phyloP scores from a whole-genome alignment of 2,329 filamentous ascomycete species.

The Penicillium brasilianum region DNA sequence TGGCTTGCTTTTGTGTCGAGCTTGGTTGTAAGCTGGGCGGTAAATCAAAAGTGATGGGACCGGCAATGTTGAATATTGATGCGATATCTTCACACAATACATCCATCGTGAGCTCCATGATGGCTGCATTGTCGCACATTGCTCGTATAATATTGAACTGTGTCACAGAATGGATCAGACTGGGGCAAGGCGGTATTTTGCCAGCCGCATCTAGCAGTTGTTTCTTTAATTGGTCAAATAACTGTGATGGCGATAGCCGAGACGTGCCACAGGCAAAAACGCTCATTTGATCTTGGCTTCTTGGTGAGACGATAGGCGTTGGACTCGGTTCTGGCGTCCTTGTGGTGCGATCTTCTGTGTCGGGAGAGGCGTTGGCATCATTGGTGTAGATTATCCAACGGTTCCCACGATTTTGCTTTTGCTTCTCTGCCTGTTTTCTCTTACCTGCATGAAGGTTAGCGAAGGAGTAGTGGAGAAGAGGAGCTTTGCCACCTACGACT shows the following conservation, averaged over 20 bases:
- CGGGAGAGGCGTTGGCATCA: neutral
- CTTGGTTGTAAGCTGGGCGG: constrained; percentile 27
- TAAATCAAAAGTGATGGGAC: constrained; percentile 15
- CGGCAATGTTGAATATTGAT: constrained; percentile 25
- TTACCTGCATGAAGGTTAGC: constrained; percentile 15
- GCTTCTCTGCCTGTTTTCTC: constrained; percentile 16
- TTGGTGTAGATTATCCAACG: constrained; percentile 28
- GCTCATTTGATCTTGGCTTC: neutral
- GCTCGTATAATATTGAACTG: constrained; percentile 23
- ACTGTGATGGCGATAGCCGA: neutral
- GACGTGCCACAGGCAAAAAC: neutral
- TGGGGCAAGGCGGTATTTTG: constrained; percentile 1
- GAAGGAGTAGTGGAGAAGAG: neutral
- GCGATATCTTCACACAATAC: constrained; percentile 25
- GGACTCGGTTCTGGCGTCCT: neutral
- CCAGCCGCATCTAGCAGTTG: constrained; percentile 4
- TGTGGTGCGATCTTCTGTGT: neutral
- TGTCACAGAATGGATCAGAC: neutral
- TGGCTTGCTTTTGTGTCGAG: constrained; percentile 19
- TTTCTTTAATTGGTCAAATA: neutral
- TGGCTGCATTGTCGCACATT: constrained; percentile 20
- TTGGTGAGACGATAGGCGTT: neutral
- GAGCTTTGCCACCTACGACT: constrained; percentile 23
- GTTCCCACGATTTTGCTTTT: neutral
- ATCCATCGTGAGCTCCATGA: constrained; percentile 22